phyloP scores from a whole-genome alignment of 2,329 filamentous ascomycete genomes.

The Diaporthe ilicicola region DNA sequence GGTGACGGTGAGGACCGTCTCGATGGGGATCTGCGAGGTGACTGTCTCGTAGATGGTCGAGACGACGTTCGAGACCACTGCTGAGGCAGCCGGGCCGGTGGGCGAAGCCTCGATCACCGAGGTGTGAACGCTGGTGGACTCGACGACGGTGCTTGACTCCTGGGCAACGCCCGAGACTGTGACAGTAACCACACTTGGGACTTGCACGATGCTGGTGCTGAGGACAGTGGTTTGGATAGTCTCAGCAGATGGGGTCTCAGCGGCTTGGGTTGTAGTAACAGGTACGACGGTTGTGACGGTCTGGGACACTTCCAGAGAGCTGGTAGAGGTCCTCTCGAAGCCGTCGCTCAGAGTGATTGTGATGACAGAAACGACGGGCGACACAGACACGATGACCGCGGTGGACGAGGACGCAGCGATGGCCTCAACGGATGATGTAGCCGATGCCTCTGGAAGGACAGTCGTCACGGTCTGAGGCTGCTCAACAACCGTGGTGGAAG shows the following conservation, averaged over 20 bases:
- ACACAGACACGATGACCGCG: constrained; percentile 13
- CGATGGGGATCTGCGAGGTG: constrained; percentile 25
- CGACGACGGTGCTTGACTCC: constrained; percentile 20
- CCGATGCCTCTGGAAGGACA: not conserved
- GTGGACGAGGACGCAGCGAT: constrained; percentile 2
- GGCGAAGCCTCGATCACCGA: not conserved
- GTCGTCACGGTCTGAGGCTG: constrained; percentile 1
- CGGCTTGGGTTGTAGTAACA: not conserved
- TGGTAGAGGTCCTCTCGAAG: constrained; percentile 20
- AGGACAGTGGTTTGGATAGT: constrained; percentile 7
- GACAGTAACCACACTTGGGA: constrained; percentile 25
- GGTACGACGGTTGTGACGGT: constrained; percentile 16
- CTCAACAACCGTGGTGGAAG: constrained; percentile 2
- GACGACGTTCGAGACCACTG: not conserved
- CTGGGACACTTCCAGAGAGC: constrained; percentile 24
- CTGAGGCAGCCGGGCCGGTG: not conserved
- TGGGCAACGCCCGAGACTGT: constrained; percentile 24
- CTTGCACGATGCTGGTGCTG: constrained; percentile 27
- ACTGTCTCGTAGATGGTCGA: constrained; percentile 19
- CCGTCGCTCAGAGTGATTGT: constrained; percentile 26
- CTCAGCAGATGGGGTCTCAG: not conserved
- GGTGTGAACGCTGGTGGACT: constrained; percentile 25
- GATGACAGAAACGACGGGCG: constrained; percentile 25
- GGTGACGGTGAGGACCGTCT: constrained; percentile 32
- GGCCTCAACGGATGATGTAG: constrained; percentile 11